A percentile compares a stretch with the other conserved stretches of the same genome.
These are phyloP conservation scores for Phytomonas sp. DNA, from an alignment of 208 protist species.

Conservation along the genomic window DNA sequence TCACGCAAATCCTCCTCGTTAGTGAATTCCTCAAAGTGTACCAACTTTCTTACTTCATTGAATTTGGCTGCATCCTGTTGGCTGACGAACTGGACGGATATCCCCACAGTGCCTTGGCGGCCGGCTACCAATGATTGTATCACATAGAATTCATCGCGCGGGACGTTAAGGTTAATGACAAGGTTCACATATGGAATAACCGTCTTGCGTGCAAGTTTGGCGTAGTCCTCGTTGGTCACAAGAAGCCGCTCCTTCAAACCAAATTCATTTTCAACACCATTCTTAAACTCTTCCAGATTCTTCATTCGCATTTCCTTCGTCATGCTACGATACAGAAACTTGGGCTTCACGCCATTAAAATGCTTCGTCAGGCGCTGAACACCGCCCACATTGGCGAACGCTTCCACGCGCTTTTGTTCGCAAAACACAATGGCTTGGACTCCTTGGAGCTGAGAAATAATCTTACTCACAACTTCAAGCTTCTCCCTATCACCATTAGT, in stretches of 20 bases:
- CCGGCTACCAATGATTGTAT: slow-evolving; percentile 77
- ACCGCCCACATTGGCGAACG: slow-evolving; percentile 50
- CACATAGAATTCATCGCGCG: slow-evolving; percentile 81
- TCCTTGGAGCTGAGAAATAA: slow-evolving; percentile 79
- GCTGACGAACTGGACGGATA: slow-evolving; percentile 74
- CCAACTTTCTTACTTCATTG: slow-evolving; percentile 46
- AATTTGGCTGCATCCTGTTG: slow-evolving; percentile 13
- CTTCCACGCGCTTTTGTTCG: slow-evolving; percentile 72
- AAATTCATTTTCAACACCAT: slow-evolving; percentile 64
- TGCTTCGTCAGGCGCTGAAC: slow-evolving; percentile 42
- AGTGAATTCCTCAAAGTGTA: slow-evolving; percentile 52
- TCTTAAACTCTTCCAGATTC: slow-evolving; percentile 80
- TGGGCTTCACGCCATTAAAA: slow-evolving; percentile 73
- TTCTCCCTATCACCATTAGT: slow-evolving; percentile 69
- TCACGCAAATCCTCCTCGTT: slow-evolving; percentile 58
- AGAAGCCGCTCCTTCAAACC: slow-evolving; percentile 83
- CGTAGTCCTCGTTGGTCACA: slow-evolving; percentile 88
- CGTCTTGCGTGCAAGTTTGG: slow-evolving; percentile 81
- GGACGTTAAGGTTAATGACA: slow-evolving; percentile 81
- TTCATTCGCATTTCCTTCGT: slow-evolving; percentile 69
- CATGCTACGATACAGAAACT: slow-evolving; percentile 71
- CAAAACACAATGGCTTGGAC: slow-evolving; percentile 87
- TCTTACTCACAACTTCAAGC: slow-evolving; percentile 67
- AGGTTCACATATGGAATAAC: slow-evolving; percentile 88
- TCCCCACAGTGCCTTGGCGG: slow-evolving; percentile 70